Evolutionary conservation across 148 eudicot species (phyloP), one percentile per base, ranked within the genome.

Genomic region (Rhododendron ferrugineum): DNA sequence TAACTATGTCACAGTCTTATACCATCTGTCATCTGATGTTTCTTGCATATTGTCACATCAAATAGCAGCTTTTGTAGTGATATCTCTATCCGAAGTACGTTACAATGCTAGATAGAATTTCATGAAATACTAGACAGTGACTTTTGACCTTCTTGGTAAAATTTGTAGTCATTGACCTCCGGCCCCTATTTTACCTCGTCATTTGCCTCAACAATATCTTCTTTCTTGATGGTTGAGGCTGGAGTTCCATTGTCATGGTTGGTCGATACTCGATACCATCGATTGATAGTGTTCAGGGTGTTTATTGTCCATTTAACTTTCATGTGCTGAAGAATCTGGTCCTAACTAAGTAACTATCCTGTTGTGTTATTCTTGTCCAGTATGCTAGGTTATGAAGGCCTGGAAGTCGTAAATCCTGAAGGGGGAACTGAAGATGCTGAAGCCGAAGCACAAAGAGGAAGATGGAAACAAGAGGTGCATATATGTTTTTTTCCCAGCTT

Each of bases 331-430:
- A 74, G 47, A 50, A 50, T 62, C 70, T 37, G 46, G 58, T 80
- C 20, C 68, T 64, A 10, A 58, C 28, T 86, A 77, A 36, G 54
- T 50, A 13, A 50, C 60, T 54, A 16, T 15, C 52, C 16, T 42
- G 58, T 83, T 28, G 46, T 28, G 16, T 34, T 26, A 49, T 50
- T 74, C 8, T 44, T 30, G 13, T 80, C 26, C 83, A 95, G 98
- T 64, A 32, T 93, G 90, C 85, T 94, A 86, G 96, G 96, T 81
- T 93, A 93, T 87, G 99, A 97, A 88, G 96, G 96, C 70, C 83
- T 97, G 88, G 98, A 95, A 90, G 98, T 97, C 37, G 91, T 97
- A 88, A 97, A 95, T 88, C 99, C 99, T 1, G 99, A 97, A 50
- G 99, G 99, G 77, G 98, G 99, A 79, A 85, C 91, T 81, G 98